These are phyloP conservation scores for Rosa hybrid DNA, from an alignment of 331 rosid genomes.

Conservation along the genomic window DNA sequence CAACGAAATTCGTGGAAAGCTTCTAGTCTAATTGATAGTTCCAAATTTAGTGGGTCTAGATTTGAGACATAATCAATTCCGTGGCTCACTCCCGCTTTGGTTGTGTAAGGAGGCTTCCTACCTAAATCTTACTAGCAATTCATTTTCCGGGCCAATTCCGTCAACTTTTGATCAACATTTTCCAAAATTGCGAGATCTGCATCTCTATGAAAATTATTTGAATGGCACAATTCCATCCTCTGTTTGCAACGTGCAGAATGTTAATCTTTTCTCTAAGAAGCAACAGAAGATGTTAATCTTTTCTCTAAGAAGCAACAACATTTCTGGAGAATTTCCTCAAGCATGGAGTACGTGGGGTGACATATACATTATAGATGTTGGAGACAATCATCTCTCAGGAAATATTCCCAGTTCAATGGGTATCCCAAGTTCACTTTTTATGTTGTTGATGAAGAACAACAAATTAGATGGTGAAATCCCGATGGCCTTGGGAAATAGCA, in stretches of 20 bases:
- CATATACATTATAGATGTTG: not conserved
- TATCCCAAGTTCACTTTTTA: conserved; percentile 6
- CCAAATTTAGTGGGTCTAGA: not conserved
- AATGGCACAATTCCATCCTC: conserved; percentile 18
- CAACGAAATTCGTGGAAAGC: conserved; percentile 10
- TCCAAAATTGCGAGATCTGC: conserved; percentile 3
- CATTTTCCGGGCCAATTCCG: not conserved
- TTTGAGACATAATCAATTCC: conserved; percentile 12
- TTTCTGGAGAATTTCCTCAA: conserved; percentile 12
- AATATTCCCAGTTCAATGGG: conserved; percentile 21
- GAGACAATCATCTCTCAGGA: conserved; percentile 15
- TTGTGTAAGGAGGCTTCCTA: not conserved
- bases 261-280: conserved; percentile 15
- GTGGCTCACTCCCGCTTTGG: conserved; percentile 4
- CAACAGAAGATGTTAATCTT: conserved; percentile 13
- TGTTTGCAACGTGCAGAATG: not conserved
- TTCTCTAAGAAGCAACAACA: conserved; percentile 15
- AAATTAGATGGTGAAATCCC: conserved; percentile 23
- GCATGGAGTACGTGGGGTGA: not conserved
- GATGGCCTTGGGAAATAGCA: not conserved
- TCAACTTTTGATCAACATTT: conserved; percentile 8
- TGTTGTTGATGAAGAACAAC: conserved; percentile 14
- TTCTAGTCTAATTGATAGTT: not conserved
- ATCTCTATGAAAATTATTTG: conserved; percentile 10
- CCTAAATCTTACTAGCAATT: conserved; percentile 17